phyloP scores from a whole-genome alignment of 2,329 filamentous ascomycete species.

The Calonectria crousiana region DNA sequence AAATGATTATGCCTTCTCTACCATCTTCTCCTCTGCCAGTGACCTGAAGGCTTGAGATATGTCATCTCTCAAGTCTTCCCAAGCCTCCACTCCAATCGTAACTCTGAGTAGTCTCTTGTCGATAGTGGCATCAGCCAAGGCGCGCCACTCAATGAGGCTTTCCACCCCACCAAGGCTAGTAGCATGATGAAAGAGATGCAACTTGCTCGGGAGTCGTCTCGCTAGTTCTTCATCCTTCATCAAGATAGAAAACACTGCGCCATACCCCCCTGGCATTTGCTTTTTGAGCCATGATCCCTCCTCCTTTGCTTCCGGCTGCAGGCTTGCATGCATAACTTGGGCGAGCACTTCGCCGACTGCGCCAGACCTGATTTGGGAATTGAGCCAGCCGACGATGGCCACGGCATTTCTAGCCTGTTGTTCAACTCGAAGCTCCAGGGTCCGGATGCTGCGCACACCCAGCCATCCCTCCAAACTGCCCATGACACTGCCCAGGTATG shows the following conservation, averaged over 20 bases:
- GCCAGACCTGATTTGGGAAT: constrained; percentile 60
- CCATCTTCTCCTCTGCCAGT: not conserved
- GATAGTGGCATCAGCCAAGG: constrained; percentile 78
- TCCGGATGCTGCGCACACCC: constrained; percentile 77
- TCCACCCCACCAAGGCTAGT: constrained; percentile 95
- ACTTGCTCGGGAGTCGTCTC: constrained; percentile 77
- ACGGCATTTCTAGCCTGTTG: constrained; percentile 80
- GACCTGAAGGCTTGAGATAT: not conserved
- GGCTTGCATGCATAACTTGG: constrained; percentile 79
- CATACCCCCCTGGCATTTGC: constrained; percentile 94
- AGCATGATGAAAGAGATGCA: constrained; percentile 90
- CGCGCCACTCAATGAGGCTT: constrained; percentile 95
- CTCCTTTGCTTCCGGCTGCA: constrained; percentile 74
- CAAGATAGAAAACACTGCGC: constrained; percentile 85
- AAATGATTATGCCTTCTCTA: not conserved
- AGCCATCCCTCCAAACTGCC: constrained; percentile 92
- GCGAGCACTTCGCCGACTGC: constrained; percentile 65
- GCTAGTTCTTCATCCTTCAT: constrained; percentile 73
- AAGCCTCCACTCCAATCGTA: not conserved
- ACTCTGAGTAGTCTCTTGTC: not conserved
- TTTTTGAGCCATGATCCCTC: constrained; percentile 77
- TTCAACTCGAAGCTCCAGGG: constrained; percentile 84
- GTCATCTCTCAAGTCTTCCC: not conserved
- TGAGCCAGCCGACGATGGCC: constrained; percentile 75
- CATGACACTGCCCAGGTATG: constrained; percentile 84